Evolutionary conservation across 495 filamentous ascomycete species (phyloP), one percentile per base, ranked within the genome.

Genomic region (Umbilicaria muhlenbergii): DNA sequence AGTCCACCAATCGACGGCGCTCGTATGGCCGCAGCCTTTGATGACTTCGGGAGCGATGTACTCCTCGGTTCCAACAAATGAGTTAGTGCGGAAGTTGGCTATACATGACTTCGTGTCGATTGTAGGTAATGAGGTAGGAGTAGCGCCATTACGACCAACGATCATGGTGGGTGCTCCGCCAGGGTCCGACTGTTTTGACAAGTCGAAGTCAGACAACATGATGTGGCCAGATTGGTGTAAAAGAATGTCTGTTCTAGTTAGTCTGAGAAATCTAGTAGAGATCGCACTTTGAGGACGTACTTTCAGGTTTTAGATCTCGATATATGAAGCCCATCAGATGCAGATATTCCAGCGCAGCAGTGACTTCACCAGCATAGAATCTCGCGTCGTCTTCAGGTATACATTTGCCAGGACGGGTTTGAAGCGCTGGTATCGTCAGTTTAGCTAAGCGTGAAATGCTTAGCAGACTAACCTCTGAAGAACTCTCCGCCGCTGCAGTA

Each of bases 241-340:
- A 7, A 98, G 77, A 55, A 98, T 98, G 53, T 98, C 89, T 95
- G 48, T 13, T 32, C 11, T 16, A 18, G 14, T 61, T 35, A 63
- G 55, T 48, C 43, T 15, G 10, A 45, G 32, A 37, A 43, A 11
- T 18, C 13, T 18, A n/a, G 32, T 12, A 32, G 2, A 42, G 42
- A 14, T 36, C 2, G 17, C 28, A 28, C 3, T 32, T 13, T 36
- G 34, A 31, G 14, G 28, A 68, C 81, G 41, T 75, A 93, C 89
- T 98, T 63, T 98, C 91, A 54, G 91, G 91, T 63, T 98, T 98
- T 48, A 98, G 58, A 64, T 98, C 91, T 48, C 91, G 78, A 63
- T 98, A 98, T 44, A 98, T 98, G 65, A 98, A 98, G 15, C 91
- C 91, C 91, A 98, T 98, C 40, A 98, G 69, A 65, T 98, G 91